phyloP scores from a whole-genome alignment of 768 basidiomycete genomes.

The Pleurotus salmoneostramineus region DNA sequence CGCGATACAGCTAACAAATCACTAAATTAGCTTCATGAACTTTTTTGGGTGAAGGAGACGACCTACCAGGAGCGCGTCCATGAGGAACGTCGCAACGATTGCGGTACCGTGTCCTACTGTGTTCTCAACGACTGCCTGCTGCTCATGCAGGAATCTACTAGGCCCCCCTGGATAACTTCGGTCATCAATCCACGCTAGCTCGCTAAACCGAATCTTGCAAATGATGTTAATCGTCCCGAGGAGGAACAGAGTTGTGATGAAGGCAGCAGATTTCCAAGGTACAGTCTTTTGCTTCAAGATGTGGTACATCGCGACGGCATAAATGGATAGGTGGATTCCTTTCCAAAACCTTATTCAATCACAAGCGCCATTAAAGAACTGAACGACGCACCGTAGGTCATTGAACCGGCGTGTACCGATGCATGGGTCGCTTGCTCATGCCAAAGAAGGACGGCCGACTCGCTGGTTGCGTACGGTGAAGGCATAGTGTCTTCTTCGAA shows the following conservation, averaged over 20 bases:
- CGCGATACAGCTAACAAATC: background rate
- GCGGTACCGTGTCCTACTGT: constrained; percentile 14
- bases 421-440: constrained; percentile 17
- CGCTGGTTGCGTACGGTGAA: constrained; percentile 12
- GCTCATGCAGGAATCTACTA: constrained; percentile 13
- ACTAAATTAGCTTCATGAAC: background rate
- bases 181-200: constrained; percentile 25
- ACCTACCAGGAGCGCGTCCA: constrained; percentile 17
- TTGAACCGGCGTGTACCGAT: constrained; percentile 15
- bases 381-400: constrained; percentile 16
- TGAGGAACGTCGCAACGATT: constrained; percentile 15
- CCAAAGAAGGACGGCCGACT: constrained; percentile 14
- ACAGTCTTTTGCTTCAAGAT: background rate
- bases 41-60: background rate
- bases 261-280: background rate
- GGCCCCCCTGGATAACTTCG: constrained; percentile 28
- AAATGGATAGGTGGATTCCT: constrained; percentile 16
- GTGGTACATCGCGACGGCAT: constrained; percentile 11
- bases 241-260: constrained; percentile 10
- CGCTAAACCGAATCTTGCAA: constrained; percentile 17
- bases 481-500: background rate
- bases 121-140: constrained; percentile 13
- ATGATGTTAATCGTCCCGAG: constrained; percentile 15
- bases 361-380: background rate
- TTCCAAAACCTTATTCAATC: background rate